Percentiles rank a stretch among this genome's conserved stretches.
Conservation (phyloP, 2,329 filamentous ascomycete species). For the Ascochyta viciae-villosae region DNA sequence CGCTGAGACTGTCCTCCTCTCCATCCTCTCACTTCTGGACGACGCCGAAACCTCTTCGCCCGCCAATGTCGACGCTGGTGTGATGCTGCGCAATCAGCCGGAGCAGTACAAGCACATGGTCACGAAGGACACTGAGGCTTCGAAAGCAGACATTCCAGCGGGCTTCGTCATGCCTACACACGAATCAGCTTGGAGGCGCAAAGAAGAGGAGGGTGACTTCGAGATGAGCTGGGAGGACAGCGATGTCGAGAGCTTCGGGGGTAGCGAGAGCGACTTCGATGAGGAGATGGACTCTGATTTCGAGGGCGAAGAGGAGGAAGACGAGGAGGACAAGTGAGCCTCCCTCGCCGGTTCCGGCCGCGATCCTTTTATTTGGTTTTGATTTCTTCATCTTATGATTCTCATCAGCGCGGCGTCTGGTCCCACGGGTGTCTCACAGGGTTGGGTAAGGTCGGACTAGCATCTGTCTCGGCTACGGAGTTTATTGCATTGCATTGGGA, state of each 20-base stretch:
- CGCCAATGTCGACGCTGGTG: conserved; percentile 91
- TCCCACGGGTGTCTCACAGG: conserved; percentile 12
- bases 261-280: conserved; percentile 61
- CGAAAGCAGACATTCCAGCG: conserved; percentile 79
- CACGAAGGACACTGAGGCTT: conserved; percentile 71
- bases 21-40: conserved; percentile 88
- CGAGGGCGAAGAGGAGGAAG: conserved; percentile 55
- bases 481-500: conserved; percentile 30
- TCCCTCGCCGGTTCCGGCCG: neutral
- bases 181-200: conserved; percentile 67
- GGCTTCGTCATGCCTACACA: conserved; percentile 83
- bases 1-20: conserved; percentile 92
- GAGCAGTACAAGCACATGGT: conserved; percentile 74
- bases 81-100: conserved; percentile 79
- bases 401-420: conserved; percentile 37
- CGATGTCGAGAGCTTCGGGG: conserved; percentile 73
- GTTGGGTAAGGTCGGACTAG: conserved; percentile 8
- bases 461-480: conserved; percentile 2
- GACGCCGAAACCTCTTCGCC: conserved; percentile 93
- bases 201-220: conserved; percentile 69
- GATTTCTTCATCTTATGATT: conserved; percentile 8
- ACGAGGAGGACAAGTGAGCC: conserved; percentile 33
- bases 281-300: conserved; percentile 66
- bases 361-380: neutral
- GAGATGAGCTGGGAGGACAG: conserved; percentile 55